Evolutionary conservation across 192 early-diverging fungal species (phyloP), one percentile per base, ranked within the genome.

Genomic region (Chytriomyces sp.): DNA sequence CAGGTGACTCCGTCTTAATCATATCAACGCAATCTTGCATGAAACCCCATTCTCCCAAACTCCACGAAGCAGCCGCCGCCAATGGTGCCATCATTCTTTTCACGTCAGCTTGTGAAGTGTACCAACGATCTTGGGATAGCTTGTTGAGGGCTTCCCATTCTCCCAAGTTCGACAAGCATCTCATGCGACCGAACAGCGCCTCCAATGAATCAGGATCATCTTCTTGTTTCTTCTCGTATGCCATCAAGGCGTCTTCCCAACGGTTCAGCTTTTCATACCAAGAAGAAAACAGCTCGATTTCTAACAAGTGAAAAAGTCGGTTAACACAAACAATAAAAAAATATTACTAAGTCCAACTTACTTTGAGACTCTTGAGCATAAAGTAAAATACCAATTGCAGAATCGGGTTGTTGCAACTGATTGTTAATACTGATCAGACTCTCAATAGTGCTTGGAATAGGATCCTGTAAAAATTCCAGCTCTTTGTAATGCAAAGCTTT

Each of bases 401-500:
- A 96, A 78, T 99, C 97, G 10, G 95, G 93, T 73, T 94, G 92
- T 73, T 99, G 94, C 3, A 99, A 84, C 49, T 93, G 87, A 77
- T 95, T 93, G 80, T 98, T 98, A 68, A 97, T 95, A 52, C 88
- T 89, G 62, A 99, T 97, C 4, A 99, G 82, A 68, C 89, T 87
- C 70, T 96, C 94, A 31, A 98, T 93, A 0, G 93, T 94, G 26
- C 91, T 90, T 31, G 92, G 88, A 4, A 91, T 84, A 32, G 92
- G 89, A 36, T 94, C 91, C 5, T 89, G 81, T 25, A 91, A 82
- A 78, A 96, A 99, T 82, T 97, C 94, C 4, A 93, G 84, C 78
- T 99, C 97, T 69, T 94, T 95, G 82, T 98, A 99, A 74, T 98
- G 97, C 54, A 99, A 82, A n/a, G 96, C 97, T 80, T 98, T 98